Evolutionary conservation across 352 stramenopile species (phyloP).

Genomic region (Saprolegnia diclina): DNA sequence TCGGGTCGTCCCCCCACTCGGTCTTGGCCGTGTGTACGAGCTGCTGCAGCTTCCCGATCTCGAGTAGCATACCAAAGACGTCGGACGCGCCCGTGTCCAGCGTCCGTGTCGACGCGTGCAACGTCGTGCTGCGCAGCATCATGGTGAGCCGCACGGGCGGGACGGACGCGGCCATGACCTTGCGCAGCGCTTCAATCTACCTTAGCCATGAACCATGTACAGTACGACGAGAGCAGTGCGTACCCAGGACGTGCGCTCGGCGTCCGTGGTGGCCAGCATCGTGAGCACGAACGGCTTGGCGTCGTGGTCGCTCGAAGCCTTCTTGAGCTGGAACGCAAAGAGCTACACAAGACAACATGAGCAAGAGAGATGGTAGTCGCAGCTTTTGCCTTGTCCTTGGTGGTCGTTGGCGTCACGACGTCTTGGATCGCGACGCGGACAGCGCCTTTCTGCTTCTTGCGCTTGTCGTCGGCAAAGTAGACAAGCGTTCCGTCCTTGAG

Average conservation of each 20-base stretch:
- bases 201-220: not conserved
- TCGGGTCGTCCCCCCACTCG: conserved; percentile 11
- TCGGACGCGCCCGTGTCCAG: not conserved
- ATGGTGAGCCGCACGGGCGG: not conserved
- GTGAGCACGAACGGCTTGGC: conserved; percentile 20
- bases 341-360: not conserved
- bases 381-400: conserved; percentile 27
- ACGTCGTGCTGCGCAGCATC: conserved; percentile 4
- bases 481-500: conserved; percentile 5
- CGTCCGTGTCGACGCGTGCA: not conserved
- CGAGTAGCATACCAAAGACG: conserved; percentile 5
- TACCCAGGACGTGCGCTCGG: conserved; percentile 19
- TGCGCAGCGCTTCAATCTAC: conserved; percentile 23
- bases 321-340: conserved; percentile 24
- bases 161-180: not conserved
- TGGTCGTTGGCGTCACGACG: conserved; percentile 2
- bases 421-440: conserved; percentile 12
- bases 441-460: conserved; percentile 24
- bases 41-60: conserved; percentile 20
- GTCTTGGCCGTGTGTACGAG: conserved; percentile 7
- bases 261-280: conserved; percentile 12
- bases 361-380: not conserved
- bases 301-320: not conserved
- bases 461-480: conserved; percentile 21
- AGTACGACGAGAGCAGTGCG: not conserved